These are phyloP conservation scores for Polytrichum commune DNA, from an alignment of 225 moss, liverwort and hornwort genomes.

Conservation along the genomic window DNA sequence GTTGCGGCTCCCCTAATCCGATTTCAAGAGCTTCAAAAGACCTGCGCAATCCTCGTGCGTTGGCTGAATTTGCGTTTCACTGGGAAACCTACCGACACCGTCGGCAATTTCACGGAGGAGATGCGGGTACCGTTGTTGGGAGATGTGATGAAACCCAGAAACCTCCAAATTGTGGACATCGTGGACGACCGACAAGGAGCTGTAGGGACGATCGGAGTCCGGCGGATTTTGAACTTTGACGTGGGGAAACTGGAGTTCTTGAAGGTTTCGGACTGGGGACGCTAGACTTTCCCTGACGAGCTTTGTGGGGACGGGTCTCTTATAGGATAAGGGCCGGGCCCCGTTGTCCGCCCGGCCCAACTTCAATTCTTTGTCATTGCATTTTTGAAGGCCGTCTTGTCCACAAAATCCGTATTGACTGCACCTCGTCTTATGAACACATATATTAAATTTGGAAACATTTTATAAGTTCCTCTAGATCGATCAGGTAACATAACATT, in stretches of 20 bases:
- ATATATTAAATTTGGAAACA: no score
- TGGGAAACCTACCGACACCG: background rate
- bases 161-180: slow-evolving; percentile 8
- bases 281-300: no score
- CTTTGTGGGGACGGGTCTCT: no score
- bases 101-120: background rate
- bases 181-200: slow-evolving; percentile 12
- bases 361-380: no score
- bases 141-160: background rate
- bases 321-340: no score
- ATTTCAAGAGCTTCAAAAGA: slow-evolving; percentile 4
- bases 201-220: slow-evolving; percentile 8
- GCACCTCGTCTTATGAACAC: no score
- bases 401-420: no score
- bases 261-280: background rate
- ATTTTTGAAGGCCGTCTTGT: no score
- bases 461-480: no score
- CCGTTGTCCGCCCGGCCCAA: no score
- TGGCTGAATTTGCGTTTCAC: slow-evolving; percentile 2
- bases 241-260: background rate
- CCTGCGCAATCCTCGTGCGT: background rate
- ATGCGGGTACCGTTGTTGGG: background rate
- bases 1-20: slow-evolving; percentile 11
- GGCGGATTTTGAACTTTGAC: background rate
- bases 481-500: no score